These are phyloP conservation scores for Rubroboletus satanas DNA, from an alignment of 768 basidiomycete species.

Conservation along the genomic window DNA sequence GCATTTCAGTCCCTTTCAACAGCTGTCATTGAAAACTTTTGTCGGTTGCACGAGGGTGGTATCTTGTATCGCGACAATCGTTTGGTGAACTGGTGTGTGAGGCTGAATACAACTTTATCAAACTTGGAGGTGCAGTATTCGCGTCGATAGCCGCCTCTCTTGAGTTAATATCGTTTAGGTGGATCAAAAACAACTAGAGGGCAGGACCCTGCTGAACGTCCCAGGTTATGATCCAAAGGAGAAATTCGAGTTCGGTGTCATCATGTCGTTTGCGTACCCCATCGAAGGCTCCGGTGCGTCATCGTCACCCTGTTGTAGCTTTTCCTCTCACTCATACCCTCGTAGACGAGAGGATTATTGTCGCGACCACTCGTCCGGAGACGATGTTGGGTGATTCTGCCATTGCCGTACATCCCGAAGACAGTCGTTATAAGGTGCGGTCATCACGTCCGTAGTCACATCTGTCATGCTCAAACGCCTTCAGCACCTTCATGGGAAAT, in stretches of 20 bases:
- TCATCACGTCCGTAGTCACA: neutral
- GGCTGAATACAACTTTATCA: conserved; percentile 94
- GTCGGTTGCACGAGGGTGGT: conserved; percentile 85
- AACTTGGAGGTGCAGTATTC: conserved; percentile 76
- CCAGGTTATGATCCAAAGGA: conserved; percentile 96
- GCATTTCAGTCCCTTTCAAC: conserved; percentile 59
- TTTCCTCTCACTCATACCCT: neutral
- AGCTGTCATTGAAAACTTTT: conserved; percentile 91
- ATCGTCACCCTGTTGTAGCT: neutral
- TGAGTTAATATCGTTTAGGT: conserved; percentile 46
- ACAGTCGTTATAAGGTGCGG: conserved; percentile 75
- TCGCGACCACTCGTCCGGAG: conserved; percentile 97
- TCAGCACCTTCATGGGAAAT: conserved; percentile 92
- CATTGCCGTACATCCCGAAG: conserved; percentile 93
- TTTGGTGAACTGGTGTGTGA: conserved; percentile 97
- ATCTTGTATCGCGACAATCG: conserved; percentile 93
- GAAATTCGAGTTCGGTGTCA: conserved; percentile 93
- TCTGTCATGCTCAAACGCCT: neutral
- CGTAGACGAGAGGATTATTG: conserved; percentile 81
- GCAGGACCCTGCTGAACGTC: conserved; percentile 81
- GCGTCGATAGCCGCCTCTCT: no score
- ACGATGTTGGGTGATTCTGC: conserved; percentile 99
- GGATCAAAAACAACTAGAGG: conserved; percentile 85
- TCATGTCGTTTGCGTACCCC: conserved; percentile 93
- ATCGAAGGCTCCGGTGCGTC: conserved; percentile 76